Conservation (phyloP, 768 basidiomycete species). For the Suillus lakei region DNA sequence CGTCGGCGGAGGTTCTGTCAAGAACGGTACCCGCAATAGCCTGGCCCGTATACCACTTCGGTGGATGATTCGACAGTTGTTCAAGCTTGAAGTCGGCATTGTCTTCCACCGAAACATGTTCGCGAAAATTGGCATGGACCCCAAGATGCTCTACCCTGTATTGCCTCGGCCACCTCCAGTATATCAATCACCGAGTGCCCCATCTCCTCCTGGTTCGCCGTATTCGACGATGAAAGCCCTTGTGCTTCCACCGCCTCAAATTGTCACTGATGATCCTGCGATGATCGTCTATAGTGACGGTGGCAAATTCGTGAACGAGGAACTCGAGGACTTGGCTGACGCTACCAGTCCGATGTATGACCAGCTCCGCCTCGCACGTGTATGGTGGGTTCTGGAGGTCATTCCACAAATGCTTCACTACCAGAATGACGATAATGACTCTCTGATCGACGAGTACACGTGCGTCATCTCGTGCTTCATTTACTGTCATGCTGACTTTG, state of each 20-base stretch:
- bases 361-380: constrained; percentile 49
- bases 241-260: constrained; percentile 19
- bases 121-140: constrained; percentile 50
- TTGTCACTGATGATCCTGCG: constrained; percentile 16
- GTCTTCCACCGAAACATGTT: constrained; percentile 56
- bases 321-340: constrained; percentile 67
- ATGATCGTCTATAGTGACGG: constrained; percentile 24
- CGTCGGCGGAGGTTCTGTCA: constrained; percentile 74
- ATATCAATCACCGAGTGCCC: constrained; percentile 26
- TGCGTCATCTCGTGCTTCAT: constrained; percentile 14
- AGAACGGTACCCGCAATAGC: constrained; percentile 58
- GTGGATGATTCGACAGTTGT: constrained; percentile 78
- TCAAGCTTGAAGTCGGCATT: constrained; percentile 59
- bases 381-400: constrained; percentile 74
- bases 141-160: constrained; percentile 46
- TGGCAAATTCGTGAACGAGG: constrained; percentile 46
- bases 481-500: background rate
- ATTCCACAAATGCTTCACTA: constrained; percentile 42
- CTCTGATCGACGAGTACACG: constrained; percentile 21
- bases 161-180: constrained; percentile 40
- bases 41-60: constrained; percentile 75
- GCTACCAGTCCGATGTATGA: constrained; percentile 58
- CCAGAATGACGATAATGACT: constrained; percentile 28
- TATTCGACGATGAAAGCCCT: constrained; percentile 15
- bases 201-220: constrained; percentile 17